phyloP scores from a whole-genome alignment of 768 basidiomycete genomes.

The Leucocoprinus birnbaumii region DNA sequence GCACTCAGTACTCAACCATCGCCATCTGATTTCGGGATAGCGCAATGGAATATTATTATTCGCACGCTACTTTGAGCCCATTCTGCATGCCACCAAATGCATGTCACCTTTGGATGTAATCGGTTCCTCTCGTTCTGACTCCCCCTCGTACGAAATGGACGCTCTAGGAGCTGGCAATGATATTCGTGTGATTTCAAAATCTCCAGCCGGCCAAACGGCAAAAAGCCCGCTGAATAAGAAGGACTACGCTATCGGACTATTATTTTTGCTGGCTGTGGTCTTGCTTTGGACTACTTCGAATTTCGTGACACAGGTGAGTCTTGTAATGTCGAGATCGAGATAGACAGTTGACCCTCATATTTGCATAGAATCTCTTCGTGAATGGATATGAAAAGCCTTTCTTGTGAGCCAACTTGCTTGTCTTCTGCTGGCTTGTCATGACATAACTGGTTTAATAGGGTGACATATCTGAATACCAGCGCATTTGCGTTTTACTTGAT shows the following conservation, averaged over 20 bases:
- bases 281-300: constrained; percentile 87
- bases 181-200: neutral
- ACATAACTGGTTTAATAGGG: constrained; percentile 16
- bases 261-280: constrained; percentile 71
- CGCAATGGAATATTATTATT: neutral
- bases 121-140: neutral
- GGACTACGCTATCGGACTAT: constrained; percentile 56
- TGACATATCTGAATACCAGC: constrained; percentile 84
- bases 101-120: neutral
- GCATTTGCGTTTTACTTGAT: constrained; percentile 58
- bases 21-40: neutral
- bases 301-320: constrained; percentile 77
- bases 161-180: neutral
- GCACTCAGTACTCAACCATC: too few species aligned
- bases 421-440: neutral
- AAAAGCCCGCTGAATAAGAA: constrained; percentile 19
- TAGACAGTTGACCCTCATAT: neutral
- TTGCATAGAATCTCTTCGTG: constrained; percentile 50
- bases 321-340: neutral
- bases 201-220: neutral
- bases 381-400: constrained; percentile 88
- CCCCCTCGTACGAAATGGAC: constrained; percentile 5
- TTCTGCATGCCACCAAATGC: constrained; percentile 4
- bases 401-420: constrained; percentile 41
- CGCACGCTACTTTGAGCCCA: neutral